Conservation (phyloP, 78 protist genomes). For the Tieghemostelium lacteum region DNA sequence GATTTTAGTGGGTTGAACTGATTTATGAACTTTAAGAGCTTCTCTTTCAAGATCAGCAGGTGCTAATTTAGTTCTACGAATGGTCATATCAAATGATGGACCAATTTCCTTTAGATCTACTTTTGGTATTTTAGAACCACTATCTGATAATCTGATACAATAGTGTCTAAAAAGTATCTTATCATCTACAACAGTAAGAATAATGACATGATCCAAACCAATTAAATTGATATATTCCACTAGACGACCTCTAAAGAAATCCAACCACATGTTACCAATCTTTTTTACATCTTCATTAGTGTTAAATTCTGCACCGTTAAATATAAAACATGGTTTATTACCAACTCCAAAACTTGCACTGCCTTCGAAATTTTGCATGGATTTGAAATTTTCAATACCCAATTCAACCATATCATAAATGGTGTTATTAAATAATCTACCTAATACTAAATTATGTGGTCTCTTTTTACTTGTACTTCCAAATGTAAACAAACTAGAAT, state of each 20-base stretch:
- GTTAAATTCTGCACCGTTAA: slow-evolving; percentile 89
- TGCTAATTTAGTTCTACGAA: slow-evolving; percentile 78
- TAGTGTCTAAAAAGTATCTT: slow-evolving; percentile 76
- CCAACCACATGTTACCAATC: slow-evolving; percentile 83
- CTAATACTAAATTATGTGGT: slow-evolving; percentile 91
- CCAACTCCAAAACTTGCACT: slow-evolving; percentile 26
- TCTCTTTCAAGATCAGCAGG: slow-evolving; percentile 31
- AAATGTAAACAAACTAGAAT: slow-evolving; percentile 87
- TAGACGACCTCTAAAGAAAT: slow-evolving; percentile 89
- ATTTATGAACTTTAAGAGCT: slow-evolving; percentile 25
- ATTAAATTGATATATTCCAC: slow-evolving; percentile 73
- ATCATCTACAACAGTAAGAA: slow-evolving; percentile 61
- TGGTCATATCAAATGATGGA: slow-evolving; percentile 78
- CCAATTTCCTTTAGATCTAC: slow-evolving; percentile 88
- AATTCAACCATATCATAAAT: slow-evolving; percentile 95
- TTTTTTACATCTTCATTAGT: slow-evolving; percentile 26
- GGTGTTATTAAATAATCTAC: slow-evolving; percentile 89
- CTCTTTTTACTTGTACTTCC: slow-evolving; percentile 92
- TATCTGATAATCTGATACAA: slow-evolving; percentile 52
- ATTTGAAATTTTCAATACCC: slow-evolving; percentile 56
- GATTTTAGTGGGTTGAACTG: not conserved
- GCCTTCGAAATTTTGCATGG: slow-evolving; percentile 51
- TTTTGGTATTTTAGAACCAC: slow-evolving; percentile 87
- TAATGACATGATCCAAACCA: slow-evolving; percentile 90
- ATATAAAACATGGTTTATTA: slow-evolving; percentile 89